Base-by-base conservation (phyloP, 306 rosid genomes). In the Cicer cuneatum region DNA sequence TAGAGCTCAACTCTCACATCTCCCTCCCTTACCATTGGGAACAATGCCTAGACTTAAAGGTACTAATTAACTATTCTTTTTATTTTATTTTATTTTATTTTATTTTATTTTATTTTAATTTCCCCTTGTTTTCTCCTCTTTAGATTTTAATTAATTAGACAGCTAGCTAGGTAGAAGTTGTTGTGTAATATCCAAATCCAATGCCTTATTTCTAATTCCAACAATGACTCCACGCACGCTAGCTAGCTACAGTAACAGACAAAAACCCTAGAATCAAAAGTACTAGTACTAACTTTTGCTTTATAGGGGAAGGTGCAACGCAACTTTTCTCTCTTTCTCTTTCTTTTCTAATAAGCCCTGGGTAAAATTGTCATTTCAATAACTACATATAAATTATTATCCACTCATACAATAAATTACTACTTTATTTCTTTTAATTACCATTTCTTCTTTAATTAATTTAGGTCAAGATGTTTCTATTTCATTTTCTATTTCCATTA, bases 1-100 rank as follows among this genome's bases (percentile, higher is more conserved):
- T 91, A 73, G 97, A 93, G 71, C 97, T 94, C 78, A 94, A 94
- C 91, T 94, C 98, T 10, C 86, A 90, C 68, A 56, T 90, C 72
- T 89, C 97, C 2, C 92, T 93, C 64, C 98, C 98, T 49, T 88
- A 89, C 80, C 89, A 88, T 69, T 94, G 98, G 98, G 98, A 94
- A 51, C 98, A 94, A 86, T 94, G 98, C 84, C 90, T 94, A 14
- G 96, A 94, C 77, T 79, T 94, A 73, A 94, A 94, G 98, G 98
- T 68, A 13, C 58, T n/a, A n/a, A n/a, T n/a, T n/a, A n/a, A n/a
- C n/a, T 53, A 16, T 16, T 10, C 7, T 5, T 5, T n/a, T 47
- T 39, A 18, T 8, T n/a, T n/a, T n/a, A n/a, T n/a, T n/a, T n/a
- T n/a, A n/a, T n/a, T n/a, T n/a, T n/a, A n/a, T n/a, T n/a, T n/a